A percentile compares a stretch with the other conserved stretches of the same genome.
phyloP scores from a whole-genome alignment of 164 flowering plant species.

The Piper betle region DNA sequence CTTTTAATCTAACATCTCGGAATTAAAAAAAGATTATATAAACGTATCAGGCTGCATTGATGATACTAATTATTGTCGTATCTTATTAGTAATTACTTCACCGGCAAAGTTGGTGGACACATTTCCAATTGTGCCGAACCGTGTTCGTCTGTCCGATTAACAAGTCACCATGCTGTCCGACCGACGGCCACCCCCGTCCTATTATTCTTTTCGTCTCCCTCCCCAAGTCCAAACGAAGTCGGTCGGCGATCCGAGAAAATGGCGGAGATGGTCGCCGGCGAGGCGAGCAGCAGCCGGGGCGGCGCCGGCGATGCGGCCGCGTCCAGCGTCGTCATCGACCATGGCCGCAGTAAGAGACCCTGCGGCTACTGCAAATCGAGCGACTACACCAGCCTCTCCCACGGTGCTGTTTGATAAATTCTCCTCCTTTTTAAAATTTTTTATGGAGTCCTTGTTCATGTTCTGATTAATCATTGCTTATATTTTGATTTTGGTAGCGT shows the following conservation, averaged over 20 bases:
- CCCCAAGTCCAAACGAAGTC: background rate
- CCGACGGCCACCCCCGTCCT: too few relatives aligned
- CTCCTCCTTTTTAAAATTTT: background rate
- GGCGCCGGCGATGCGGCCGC: conserved; percentile 23
- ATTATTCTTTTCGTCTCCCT: background rate
- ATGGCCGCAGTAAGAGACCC: conserved; percentile 38
- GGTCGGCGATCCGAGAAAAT: background rate
- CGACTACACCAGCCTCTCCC: conserved; percentile 36
- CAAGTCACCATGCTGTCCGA: too few relatives aligned
- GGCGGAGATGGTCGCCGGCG: conserved; percentile 14
- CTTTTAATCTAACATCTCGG: too few relatives aligned
- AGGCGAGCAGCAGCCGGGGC: conserved; percentile 41
- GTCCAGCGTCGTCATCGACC: conserved; percentile 38
- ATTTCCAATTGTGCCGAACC: too few relatives aligned
- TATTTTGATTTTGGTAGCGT: too few relatives aligned
- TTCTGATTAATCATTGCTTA: background rate
- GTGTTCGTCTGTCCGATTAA: too few relatives aligned
- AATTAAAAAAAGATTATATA: too few relatives aligned
- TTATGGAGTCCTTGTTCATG: background rate
- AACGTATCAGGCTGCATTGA: too few relatives aligned
- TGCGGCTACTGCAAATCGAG: conserved; percentile 80
- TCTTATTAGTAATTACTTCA: too few relatives aligned
- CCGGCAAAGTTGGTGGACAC: too few relatives aligned
- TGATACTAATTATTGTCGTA: too few relatives aligned
- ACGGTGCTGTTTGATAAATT: conserved; percentile 29